Evolutionary conservation across 805 yeast genomes (phyloP).

Genomic region (Yarrowia sp.): DNA sequence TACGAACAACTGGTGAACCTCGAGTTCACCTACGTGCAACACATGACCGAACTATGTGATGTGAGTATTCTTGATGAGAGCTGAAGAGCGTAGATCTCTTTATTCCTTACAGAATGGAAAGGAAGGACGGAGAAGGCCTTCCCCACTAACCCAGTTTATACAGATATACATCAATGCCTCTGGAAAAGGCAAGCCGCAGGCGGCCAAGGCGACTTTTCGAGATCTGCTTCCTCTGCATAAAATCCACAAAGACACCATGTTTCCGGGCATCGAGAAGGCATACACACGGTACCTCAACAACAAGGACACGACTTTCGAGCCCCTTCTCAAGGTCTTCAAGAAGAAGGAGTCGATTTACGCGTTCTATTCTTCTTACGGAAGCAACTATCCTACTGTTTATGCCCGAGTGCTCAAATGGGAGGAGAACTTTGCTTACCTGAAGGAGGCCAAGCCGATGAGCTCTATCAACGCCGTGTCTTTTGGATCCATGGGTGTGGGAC

Average conservation of each 20-base stretch:
- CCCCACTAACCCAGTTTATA: slow-evolving; percentile 33
- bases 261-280: slow-evolving; percentile 18
- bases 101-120: slow-evolving; percentile 6
- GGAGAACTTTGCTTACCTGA: slow-evolving; percentile 23
- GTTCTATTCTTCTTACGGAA: neutral
- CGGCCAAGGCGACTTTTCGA: slow-evolving; percentile 18
- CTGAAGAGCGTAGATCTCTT: neutral
- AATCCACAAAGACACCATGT: slow-evolving; percentile 22
- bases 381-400: slow-evolving; percentile 13
- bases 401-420: slow-evolving; percentile 18
- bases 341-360: slow-evolving; percentile 20
- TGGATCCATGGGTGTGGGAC: slow-evolving; percentile 22
- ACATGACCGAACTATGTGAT: slow-evolving; percentile 17
- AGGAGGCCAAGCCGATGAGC: slow-evolving; percentile 23
- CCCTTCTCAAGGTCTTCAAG: slow-evolving; percentile 21
- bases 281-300: slow-evolving; percentile 4
- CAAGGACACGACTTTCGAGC: slow-evolving; percentile 4
- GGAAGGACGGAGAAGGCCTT: slow-evolving; percentile 4
- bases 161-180: slow-evolving; percentile 29
- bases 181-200: slow-evolving; percentile 34
- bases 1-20: slow-evolving; percentile 30
- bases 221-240: slow-evolving; percentile 18
- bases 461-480: slow-evolving; percentile 18
- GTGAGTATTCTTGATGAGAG: slow-evolving; percentile 13
- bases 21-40: slow-evolving; percentile 26